These are phyloP conservation scores for Dryas octopetala DNA, from an alignment of 306 rosid species.

Conservation along the genomic window DNA sequence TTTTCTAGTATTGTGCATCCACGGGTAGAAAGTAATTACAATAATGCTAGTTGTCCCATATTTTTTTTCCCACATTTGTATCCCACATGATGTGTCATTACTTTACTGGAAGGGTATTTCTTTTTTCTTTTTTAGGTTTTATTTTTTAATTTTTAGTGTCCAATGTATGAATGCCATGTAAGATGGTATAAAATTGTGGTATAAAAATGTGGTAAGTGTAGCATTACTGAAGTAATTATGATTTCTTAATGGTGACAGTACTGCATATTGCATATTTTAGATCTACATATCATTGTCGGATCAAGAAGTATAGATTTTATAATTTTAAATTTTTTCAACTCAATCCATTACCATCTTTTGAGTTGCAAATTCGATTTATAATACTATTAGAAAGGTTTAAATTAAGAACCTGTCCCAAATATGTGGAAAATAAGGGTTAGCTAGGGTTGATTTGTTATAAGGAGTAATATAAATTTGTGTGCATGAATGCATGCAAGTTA, in stretches of 20 bases:
- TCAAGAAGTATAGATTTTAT: constrained; percentile 4
- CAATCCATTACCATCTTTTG: background rate
- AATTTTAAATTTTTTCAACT: background rate
- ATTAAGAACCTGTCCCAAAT: background rate
- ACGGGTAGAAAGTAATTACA: background rate
- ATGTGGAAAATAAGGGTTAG: background rate
- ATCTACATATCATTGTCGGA: background rate
- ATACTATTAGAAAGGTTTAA: background rate
- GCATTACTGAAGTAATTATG: background rate
- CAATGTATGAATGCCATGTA: no score
- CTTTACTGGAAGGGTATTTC: no score
- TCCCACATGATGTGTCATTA: no score
- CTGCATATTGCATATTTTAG: background rate
- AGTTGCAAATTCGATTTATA: background rate
- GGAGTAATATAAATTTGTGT: background rate
- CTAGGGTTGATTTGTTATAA: no score
- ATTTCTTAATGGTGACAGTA: background rate
- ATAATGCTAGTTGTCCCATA: no score
- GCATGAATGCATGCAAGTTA: background rate
- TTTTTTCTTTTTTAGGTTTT: no score
- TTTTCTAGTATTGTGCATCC: background rate
- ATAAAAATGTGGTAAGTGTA: no score
- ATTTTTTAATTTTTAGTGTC: no score
- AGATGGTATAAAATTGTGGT: no score
- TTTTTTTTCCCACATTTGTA: no score